Evolutionary conservation across 768 basidiomycete genomes (phyloP).

Genomic region (Sporobolomyces phaffii): DNA sequence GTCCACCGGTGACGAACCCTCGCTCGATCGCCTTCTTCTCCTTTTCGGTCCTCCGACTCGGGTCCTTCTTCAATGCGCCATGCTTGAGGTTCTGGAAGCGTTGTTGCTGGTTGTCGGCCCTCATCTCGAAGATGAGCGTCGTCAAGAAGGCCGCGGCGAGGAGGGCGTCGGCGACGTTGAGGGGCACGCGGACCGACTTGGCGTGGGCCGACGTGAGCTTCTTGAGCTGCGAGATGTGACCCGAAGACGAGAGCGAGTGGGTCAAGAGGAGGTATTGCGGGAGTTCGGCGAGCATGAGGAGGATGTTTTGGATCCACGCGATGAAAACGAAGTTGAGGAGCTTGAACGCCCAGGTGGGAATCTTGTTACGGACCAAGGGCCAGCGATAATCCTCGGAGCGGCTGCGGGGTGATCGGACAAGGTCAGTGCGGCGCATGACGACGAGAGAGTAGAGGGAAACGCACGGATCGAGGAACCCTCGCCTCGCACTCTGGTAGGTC

Average conservation of each 20-base stretch:
- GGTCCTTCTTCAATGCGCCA: conserved; percentile 48
- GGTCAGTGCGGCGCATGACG: not conserved
- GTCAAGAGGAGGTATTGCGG: conserved; percentile 47
- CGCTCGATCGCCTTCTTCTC: conserved; percentile 59
- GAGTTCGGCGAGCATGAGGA: conserved; percentile 61
- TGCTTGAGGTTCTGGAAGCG: conserved; percentile 61
- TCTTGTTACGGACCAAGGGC: conserved; percentile 62
- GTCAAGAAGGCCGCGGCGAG: conserved; percentile 59
- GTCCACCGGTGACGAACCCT: conserved; percentile 75
- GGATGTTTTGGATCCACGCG: conserved; percentile 71
- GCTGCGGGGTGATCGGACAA: not conserved
- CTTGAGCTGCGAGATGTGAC: conserved; percentile 30
- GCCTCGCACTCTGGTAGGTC: conserved; percentile 72
- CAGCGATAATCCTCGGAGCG: conserved; percentile 83
- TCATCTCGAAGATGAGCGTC: conserved; percentile 65
- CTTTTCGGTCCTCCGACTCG: conserved; percentile 52
- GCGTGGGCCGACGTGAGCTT: conserved; percentile 54
- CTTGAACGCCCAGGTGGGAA: conserved; percentile 58
- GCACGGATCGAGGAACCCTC: conserved; percentile 71
- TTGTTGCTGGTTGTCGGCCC: conserved; percentile 85
- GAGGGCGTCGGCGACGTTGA: conserved; percentile 58
- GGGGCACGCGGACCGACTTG: conserved; percentile 53
- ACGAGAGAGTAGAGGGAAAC: not conserved
- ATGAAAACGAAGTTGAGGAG: conserved; percentile 44
- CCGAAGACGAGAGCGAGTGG: conserved; percentile 36